These are phyloP conservation scores for Pharnaceum exiguum DNA, from an alignment of 148 eudicot species.

Conservation along the genomic window DNA sequence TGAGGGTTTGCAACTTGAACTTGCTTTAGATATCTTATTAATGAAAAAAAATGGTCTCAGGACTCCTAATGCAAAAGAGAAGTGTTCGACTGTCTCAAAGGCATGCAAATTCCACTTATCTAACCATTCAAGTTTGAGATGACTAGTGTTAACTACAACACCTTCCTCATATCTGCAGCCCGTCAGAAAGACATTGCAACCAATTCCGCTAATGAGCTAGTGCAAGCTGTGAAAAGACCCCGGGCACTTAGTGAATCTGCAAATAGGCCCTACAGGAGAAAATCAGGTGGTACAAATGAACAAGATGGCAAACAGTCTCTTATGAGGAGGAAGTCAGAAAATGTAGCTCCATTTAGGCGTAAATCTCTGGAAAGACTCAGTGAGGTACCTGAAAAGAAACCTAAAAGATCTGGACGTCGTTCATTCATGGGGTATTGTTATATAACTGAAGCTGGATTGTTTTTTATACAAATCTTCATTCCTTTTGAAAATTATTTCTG, in stretches of 20 bases:
- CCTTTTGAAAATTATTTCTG: background rate
- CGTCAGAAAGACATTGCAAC: constrained; percentile 90
- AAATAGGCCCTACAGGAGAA: constrained; percentile 53
- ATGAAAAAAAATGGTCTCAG: background rate
- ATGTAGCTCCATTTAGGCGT: constrained; percentile 42
- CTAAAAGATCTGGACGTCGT: constrained; percentile 44
- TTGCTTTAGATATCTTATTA: background rate
- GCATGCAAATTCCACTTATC: background rate
- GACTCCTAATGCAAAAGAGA: background rate
- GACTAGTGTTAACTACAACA: no score
- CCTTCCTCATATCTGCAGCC: constrained; percentile 59
- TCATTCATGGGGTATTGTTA: constrained; percentile 75
- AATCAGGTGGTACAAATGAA: constrained; percentile 38
- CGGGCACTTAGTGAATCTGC: constrained; percentile 77
- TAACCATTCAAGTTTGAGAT: no score
- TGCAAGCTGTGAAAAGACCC: constrained; percentile 84
- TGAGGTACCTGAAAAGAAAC: constrained; percentile 72
- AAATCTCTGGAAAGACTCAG: constrained; percentile 65
- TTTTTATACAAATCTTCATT: background rate
- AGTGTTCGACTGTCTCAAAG: background rate
- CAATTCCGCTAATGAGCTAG: constrained; percentile 75
- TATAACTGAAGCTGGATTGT: background rate
- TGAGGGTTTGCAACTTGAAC: background rate
- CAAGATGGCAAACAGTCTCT: constrained; percentile 29
- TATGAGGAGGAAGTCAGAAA: constrained; percentile 45